Conservation (phyloP, 225 moss, liverwort and hornwort species). For the Physcomitrellopsis africana region DNA sequence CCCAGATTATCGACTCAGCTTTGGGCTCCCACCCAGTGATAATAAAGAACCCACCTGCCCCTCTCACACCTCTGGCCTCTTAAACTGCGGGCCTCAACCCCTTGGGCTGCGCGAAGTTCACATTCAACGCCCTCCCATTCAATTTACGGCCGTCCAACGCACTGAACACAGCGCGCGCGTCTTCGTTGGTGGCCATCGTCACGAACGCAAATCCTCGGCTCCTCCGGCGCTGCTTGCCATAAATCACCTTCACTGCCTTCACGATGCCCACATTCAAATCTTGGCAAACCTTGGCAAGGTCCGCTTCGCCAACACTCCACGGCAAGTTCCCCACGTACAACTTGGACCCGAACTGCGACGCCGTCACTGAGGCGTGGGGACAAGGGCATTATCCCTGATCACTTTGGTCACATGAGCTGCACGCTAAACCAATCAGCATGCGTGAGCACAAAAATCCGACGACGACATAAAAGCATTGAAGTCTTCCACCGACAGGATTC, state of each 20-base stretch:
- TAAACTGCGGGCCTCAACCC: too few species aligned
- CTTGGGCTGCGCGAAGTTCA: conserved; percentile 61
- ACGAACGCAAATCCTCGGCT: conserved; percentile 87
- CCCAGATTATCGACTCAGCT: too few species aligned
- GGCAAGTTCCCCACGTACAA: conserved; percentile 53
- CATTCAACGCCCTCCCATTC: conserved; percentile 55
- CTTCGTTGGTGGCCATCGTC: conserved; percentile 70
- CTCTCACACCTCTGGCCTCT: too few species aligned
- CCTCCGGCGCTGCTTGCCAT: conserved; percentile 59
- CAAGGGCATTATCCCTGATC: too few species aligned
- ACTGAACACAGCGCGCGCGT: conserved; percentile 55
- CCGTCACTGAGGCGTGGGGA: too few species aligned
- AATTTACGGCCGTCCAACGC: conserved; percentile 64
- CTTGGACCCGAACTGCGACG: conserved; percentile 22
- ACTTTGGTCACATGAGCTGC: too few species aligned
- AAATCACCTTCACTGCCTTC: conserved; percentile 59
- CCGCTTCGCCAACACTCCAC: conserved; percentile 38
- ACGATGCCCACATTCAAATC: not conserved
- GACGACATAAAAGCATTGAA: too few species aligned
- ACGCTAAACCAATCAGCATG: too few species aligned
- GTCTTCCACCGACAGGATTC: too few species aligned
- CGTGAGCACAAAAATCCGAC: too few species aligned
- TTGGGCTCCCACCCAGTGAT: too few species aligned
- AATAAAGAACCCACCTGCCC: too few species aligned
- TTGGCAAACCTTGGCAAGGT: conserved; percentile 37